These are phyloP conservation scores for Solanum clarkiae DNA, from an alignment of 257 asterid species.

Conservation along the genomic window DNA sequence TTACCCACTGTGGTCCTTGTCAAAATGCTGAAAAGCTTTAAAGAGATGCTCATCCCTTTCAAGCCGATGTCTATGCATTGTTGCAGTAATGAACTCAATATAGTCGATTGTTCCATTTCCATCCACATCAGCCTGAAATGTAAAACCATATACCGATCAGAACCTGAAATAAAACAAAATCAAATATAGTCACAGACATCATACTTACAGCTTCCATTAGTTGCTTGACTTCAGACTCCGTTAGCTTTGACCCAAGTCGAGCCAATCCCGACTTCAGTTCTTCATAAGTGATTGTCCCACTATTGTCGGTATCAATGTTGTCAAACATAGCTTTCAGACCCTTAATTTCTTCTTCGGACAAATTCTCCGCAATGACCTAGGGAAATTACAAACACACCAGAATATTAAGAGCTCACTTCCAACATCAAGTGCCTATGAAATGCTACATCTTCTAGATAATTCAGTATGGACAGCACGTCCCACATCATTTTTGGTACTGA, in stretches of 20 bases:
- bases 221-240: conserved; percentile 74
- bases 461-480: background rate
- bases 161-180: background rate
- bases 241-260: conserved; percentile 71
- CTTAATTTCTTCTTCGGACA: conserved; percentile 85
- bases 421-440: background rate
- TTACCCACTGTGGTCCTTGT: conserved; percentile 85
- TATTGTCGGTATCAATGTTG: conserved; percentile 69
- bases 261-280: conserved; percentile 79
- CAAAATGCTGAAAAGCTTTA: conserved; percentile 72
- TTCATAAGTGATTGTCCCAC: conserved; percentile 85
- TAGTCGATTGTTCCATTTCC: conserved; percentile 93
- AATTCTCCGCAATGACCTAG: conserved; percentile 82
- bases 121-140: conserved; percentile 84
- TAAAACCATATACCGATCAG: background rate
- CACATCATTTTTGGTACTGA: background rate
- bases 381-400: background rate
- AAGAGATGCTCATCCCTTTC: conserved; percentile 84
- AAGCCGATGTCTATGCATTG: conserved; percentile 90
- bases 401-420: background rate
- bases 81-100: conserved; percentile 82
- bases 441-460: background rate
- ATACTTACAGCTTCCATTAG: conserved; percentile 87
- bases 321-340: conserved; percentile 73
- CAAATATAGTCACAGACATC: background rate